These are phyloP conservation scores for Kurtzmaniella quercitrusa DNA, from an alignment of 1,139 yeast species.

Conservation along the genomic window DNA sequence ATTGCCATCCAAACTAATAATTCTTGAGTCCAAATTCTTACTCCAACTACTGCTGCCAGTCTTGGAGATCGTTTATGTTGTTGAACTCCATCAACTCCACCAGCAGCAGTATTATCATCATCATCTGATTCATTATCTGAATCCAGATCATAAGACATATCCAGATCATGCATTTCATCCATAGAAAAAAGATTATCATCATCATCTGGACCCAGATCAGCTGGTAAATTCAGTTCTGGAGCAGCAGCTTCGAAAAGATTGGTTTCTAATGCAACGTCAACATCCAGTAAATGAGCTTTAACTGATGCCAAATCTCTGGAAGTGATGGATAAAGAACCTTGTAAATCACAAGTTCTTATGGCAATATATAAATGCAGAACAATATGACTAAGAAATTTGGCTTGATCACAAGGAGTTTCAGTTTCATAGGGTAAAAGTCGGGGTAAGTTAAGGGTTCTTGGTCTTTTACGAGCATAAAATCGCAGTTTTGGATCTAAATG, in stretches of 20 bases:
- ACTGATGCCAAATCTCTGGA: constrained; percentile 54
- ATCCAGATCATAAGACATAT: constrained; percentile 36
- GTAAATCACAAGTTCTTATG: constrained; percentile 68
- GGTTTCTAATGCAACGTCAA: constrained; percentile 54
- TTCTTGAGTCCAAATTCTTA: constrained; percentile 88
- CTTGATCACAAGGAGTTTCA: constrained; percentile 67
- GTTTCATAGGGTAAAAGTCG: constrained; percentile 71
- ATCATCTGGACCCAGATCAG: constrained; percentile 30
- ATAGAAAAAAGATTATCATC: constrained; percentile 17
- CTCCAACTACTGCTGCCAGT: constrained; percentile 71
- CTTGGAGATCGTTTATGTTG: constrained; percentile 60
- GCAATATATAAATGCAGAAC: constrained; percentile 78
- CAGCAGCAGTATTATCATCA: constrained; percentile 42
- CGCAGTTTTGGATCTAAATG: constrained; percentile 50
- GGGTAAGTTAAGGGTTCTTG: constrained; percentile 56
- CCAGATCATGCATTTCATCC: constrained; percentile 40
- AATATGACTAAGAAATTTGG: constrained; percentile 73
- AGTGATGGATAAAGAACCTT: constrained; percentile 67
- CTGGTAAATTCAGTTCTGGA: constrained; percentile 16
- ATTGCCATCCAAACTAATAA: constrained; percentile 73
- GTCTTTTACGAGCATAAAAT: constrained; percentile 51
- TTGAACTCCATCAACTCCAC: constrained; percentile 27
- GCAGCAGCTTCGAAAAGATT: constrained; percentile 35
- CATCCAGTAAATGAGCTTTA: constrained; percentile 35
- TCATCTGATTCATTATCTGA: constrained; percentile 30